Conservation (phyloP, 306 rosid genomes). For the Pueraria montana region DNA sequence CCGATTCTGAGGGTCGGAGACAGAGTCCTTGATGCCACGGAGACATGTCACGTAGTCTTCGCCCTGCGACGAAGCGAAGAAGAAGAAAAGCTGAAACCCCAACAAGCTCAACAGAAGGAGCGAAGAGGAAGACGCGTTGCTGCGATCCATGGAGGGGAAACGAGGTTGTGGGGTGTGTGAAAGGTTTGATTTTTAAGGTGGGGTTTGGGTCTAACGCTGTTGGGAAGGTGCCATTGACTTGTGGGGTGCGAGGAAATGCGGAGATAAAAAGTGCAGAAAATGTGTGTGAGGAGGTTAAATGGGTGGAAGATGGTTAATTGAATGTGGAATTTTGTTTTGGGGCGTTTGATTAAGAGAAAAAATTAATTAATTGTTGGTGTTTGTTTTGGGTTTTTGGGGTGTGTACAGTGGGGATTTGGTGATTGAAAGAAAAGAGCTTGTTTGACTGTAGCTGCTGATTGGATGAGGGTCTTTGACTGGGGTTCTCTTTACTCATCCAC, state of each 20-base stretch:
- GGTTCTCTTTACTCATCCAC: neutral
- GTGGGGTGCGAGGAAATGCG: neutral
- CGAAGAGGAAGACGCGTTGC: neutral
- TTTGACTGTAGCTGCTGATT: conserved; percentile 2
- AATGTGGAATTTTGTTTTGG: neutral
- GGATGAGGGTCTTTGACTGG: conserved; percentile 41
- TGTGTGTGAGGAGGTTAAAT: neutral
- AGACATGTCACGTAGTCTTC: conserved; percentile 74
- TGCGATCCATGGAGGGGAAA: conserved; percentile 25
- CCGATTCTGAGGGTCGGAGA: conserved; percentile 50
- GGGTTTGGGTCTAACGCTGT: neutral
- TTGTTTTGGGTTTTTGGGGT: neutral
- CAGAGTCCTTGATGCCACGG: conserved; percentile 52
- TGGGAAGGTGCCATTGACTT: conserved; percentile 34
- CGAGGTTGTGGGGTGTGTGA: neutral
- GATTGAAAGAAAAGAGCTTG: neutral
- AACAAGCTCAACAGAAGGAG: conserved; percentile 34
- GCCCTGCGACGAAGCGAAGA: conserved; percentile 42
- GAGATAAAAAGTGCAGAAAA: conserved; percentile 7
- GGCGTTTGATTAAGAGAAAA: neutral
- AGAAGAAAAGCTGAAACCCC: conserved; percentile 3
- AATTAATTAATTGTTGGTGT: neutral
- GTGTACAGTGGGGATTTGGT: neutral
- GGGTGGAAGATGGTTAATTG: neutral
- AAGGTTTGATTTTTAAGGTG: conserved; percentile 44